Evolutionary conservation across 345 rosid species (phyloP).

Genomic region (Arabidopsis arenosa): DNA sequence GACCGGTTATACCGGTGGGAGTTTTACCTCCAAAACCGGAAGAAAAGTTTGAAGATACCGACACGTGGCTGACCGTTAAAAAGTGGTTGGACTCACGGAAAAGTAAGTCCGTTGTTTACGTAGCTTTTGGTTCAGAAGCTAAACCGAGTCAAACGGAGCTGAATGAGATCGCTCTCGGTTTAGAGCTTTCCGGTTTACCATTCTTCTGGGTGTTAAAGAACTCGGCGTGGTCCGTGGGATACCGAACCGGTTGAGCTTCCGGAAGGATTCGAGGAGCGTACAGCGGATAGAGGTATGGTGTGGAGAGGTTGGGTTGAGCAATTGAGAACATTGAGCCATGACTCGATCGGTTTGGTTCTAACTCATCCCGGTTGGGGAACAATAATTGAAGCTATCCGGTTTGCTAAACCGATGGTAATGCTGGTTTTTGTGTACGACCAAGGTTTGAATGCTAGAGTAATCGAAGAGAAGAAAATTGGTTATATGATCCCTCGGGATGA

Average conservation of each 20-base stretch:
- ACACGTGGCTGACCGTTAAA: conserved; percentile 42
- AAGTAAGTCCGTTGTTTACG: conserved; percentile 36
- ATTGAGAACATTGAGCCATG: conserved; percentile 44
- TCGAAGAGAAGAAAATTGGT: conserved; percentile 41
- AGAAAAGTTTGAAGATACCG: conserved; percentile 5
- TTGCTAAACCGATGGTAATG: conserved; percentile 38
- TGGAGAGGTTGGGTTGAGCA: conserved; percentile 57
- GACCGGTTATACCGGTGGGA: conserved; percentile 59
- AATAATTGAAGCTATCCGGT: conserved; percentile 41
- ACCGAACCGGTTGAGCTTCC: conserved; percentile 41
- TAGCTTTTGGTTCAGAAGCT: conserved; percentile 55
- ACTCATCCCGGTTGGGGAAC: conserved; percentile 51
- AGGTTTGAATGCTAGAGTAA: conserved; percentile 43
- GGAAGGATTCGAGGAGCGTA: conserved; percentile 47
- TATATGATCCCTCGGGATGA: conserved; percentile 43
- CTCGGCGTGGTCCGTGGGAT: conserved; percentile 30
- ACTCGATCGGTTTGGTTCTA: conserved; percentile 49
- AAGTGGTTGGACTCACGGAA: conserved; percentile 47
- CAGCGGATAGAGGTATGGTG: conserved; percentile 46
- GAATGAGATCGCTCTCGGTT: conserved; percentile 46
- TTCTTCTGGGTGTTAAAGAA: conserved; percentile 55
- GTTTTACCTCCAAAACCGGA: conserved; percentile 45
- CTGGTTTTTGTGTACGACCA: conserved; percentile 43
- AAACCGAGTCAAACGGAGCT: conserved; percentile 47
- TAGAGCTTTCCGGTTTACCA: conserved; percentile 50